Evolutionary conservation across 2,329 filamentous ascomycete genomes (phyloP).

Genomic region (Botrytis aclada): DNA sequence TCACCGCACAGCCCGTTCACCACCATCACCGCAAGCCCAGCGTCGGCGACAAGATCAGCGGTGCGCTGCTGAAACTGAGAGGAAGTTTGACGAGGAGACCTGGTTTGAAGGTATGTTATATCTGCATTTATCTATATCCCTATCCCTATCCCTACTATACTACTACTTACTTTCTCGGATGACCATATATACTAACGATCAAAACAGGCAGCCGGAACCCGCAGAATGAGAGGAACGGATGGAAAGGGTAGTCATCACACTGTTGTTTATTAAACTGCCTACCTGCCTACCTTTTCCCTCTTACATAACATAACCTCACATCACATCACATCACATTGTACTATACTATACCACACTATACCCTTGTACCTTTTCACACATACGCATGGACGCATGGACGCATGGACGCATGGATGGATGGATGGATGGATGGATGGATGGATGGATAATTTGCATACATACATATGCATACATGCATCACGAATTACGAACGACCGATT

Average conservation of each 20-base stretch:
- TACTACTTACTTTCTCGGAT: accelerated
- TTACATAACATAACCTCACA: not conserved
- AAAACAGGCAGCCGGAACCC: conserved; percentile 66
- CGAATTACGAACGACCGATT: not conserved
- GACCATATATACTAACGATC: not conserved
- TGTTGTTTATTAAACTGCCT: conserved; percentile 1
- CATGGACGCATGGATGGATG: not conserved
- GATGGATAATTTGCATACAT: too few relatives aligned
- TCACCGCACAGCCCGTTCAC: not conserved
- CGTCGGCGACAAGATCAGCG: conserved; percentile 74
- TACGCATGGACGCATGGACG: not conserved
- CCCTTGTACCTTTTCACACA: not conserved
- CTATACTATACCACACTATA: not conserved
- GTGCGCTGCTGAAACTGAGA: conserved; percentile 70
- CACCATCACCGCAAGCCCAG: conserved; percentile 2
- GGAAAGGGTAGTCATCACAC: conserved; percentile 53
- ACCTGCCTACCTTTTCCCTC: not conserved
- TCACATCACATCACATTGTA: not conserved
- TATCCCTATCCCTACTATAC: too few relatives aligned
- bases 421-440: not conserved
- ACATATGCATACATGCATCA: not conserved
- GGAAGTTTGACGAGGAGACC: conserved; percentile 66
- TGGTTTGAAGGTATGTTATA: conserved; percentile 61
- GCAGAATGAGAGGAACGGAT: conserved; percentile 72
- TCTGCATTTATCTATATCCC: not conserved